phyloP scores from a whole-genome alignment of 1,284 basidiomycete species.

The Irpex sp. region DNA sequence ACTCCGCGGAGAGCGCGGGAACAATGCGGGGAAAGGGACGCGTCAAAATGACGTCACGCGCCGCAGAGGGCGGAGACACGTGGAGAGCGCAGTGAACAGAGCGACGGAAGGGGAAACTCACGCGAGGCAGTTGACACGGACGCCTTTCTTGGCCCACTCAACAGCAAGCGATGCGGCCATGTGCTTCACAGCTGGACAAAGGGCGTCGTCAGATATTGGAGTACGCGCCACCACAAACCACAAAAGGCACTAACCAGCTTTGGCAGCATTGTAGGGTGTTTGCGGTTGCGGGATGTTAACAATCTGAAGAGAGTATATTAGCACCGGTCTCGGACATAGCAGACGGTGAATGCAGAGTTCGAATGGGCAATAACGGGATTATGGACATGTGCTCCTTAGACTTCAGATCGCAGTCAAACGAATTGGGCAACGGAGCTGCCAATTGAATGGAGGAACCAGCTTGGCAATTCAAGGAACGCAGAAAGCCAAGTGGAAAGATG shows the following conservation, averaged over 20 bases:
- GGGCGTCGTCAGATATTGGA: neutral
- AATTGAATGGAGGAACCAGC: too few species aligned
- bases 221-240: neutral
- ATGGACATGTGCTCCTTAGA: neutral
- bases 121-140: slow-evolving; percentile 82
- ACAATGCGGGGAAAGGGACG: slow-evolving; percentile 5
- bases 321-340: neutral
- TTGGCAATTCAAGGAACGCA: neutral
- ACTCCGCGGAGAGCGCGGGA: neutral
- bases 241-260: slow-evolving; percentile 52
- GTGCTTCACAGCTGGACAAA: slow-evolving; percentile 70
- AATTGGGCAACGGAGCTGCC: too few species aligned
- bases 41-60: slow-evolving; percentile 18
- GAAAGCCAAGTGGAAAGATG: neutral
- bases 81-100: neutral
- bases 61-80: neutral
- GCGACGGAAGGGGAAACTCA: slow-evolving; percentile 22
- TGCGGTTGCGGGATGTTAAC: slow-evolving; percentile 89
- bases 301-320: slow-evolving; percentile 45
- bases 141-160: slow-evolving; percentile 85
- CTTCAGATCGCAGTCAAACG: neutral
- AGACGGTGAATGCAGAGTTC: neutral
- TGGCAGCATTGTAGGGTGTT: slow-evolving; percentile 96
- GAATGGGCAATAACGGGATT: neutral
- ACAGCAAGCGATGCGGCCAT: slow-evolving; percentile 85